A percentile compares a stretch with the other conserved stretches of the same genome.
These are phyloP conservation scores for Aspergillus flavus DNA, from an alignment of 2,329 filamentous ascomycete species.

Conservation along the genomic window DNA sequence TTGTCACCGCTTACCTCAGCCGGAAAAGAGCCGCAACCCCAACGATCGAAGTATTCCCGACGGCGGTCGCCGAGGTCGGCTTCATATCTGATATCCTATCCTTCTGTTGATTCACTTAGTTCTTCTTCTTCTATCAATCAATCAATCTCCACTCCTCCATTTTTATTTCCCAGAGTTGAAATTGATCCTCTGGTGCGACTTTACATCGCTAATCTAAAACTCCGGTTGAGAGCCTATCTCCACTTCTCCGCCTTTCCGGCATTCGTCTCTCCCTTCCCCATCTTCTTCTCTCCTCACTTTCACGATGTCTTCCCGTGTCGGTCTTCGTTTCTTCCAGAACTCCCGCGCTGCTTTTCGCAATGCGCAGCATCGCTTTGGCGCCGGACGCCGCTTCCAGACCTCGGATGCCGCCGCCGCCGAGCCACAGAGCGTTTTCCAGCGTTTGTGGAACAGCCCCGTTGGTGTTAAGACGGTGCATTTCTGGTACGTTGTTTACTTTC, in stretches of 20 bases:
- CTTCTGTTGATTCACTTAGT: not conserved
- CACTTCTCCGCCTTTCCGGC: slow-evolving; percentile 15
- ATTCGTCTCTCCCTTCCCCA: slow-evolving; percentile 15
- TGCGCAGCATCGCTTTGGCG: slow-evolving; percentile 54
- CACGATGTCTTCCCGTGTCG: slow-evolving; percentile 60
- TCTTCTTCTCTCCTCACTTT: slow-evolving; percentile 15
- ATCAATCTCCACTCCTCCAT: slow-evolving; percentile 19
- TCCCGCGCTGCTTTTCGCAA: slow-evolving; percentile 53
- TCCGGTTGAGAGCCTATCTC: not conserved
- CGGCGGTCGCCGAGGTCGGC: slow-evolving; percentile 22
- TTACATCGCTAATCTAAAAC: not conserved
- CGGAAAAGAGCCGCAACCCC: slow-evolving; percentile 24
- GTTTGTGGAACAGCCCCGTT: slow-evolving; percentile 80
- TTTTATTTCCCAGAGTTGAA: not conserved
- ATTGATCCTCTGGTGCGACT: not conserved
- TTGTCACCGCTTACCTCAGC: slow-evolving; percentile 34
- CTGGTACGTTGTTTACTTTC: slow-evolving; percentile 62
- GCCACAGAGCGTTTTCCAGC: slow-evolving; percentile 63
- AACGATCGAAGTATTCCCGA: slow-evolving; percentile 1
- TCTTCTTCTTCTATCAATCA: slow-evolving; percentile 14
- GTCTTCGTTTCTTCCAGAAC: slow-evolving; percentile 60
- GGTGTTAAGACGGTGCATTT: slow-evolving; percentile 96
- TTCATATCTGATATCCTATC: slow-evolving; percentile 1
- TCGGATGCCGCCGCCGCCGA: slow-evolving; percentile 55
- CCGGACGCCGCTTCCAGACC: slow-evolving; percentile 70